Evolutionary conservation across 2,329 filamentous ascomycete genomes (phyloP).

Genomic region (Calonectria hawksworthii): DNA sequence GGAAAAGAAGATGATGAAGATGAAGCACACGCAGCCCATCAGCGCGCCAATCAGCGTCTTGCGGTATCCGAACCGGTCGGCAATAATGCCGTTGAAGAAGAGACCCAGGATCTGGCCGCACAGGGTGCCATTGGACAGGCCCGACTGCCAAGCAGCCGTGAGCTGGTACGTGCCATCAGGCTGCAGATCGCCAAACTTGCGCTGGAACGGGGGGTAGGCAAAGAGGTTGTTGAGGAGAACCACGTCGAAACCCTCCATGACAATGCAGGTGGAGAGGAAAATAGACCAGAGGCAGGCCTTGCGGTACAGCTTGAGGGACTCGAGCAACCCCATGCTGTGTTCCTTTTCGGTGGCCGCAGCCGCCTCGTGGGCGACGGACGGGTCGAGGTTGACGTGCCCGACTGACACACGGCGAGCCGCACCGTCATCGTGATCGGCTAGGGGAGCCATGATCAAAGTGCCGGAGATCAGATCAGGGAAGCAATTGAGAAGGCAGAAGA

Average conservation of each 20-base stretch:
- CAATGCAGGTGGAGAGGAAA: constrained; percentile 53
- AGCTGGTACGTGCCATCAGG: constrained; percentile 59
- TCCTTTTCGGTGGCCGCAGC: constrained; percentile 50
- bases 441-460: constrained; percentile 31
- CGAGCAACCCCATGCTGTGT: constrained; percentile 49
- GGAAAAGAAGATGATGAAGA: constrained; percentile 65
- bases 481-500: background rate
- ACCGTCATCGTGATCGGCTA: constrained; percentile 18
- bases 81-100: constrained; percentile 62
- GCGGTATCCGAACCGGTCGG: constrained; percentile 62
- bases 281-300: constrained; percentile 55
- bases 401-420: constrained; percentile 28
- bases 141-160: constrained; percentile 66
- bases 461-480: no score
- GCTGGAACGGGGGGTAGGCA: constrained; percentile 55
- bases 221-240: constrained; percentile 57
- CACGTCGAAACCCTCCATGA: constrained; percentile 59
- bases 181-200: constrained; percentile 54
- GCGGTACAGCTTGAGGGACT: constrained; percentile 57
- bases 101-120: constrained; percentile 66
- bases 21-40: constrained; percentile 55
- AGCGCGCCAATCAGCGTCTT: constrained; percentile 62
- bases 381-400: constrained; percentile 28
- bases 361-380: constrained; percentile 38
- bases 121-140: constrained; percentile 62